Percentiles rank a stretch among this genome's conserved stretches.
These are phyloP conservation scores for Cryphonectria nitschkei DNA, from an alignment of 2,329 filamentous ascomycete species.

Conservation along the genomic window DNA sequence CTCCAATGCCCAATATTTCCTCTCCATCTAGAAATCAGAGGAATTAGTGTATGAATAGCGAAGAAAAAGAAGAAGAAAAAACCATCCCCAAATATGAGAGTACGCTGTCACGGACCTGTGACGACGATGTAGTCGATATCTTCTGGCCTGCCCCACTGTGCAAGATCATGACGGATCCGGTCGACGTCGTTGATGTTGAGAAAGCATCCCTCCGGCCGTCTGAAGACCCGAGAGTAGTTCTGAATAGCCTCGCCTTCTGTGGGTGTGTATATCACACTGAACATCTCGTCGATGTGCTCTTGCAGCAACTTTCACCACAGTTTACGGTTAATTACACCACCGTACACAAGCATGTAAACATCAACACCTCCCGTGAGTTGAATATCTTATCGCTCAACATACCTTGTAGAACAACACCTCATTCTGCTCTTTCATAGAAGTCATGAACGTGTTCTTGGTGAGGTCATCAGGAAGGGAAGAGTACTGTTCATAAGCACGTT, in stretches of 20 bases:
- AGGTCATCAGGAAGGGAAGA: constrained; percentile 63
- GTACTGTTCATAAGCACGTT: constrained; percentile 83
- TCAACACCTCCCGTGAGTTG: not conserved
- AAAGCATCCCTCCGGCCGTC: constrained; percentile 80
- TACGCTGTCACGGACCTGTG: constrained; percentile 58
- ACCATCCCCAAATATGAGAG: not conserved
- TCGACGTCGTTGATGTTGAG: constrained; percentile 73
- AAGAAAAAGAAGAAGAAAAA: too few species aligned
- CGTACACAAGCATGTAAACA: not conserved
- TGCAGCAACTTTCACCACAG: constrained; percentile 62
- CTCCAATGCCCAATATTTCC: constrained; percentile 84
- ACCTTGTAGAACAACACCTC: constrained; percentile 80
- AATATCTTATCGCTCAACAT: constrained; percentile 28
- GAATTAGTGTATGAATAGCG: not conserved
- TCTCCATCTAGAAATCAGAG: constrained; percentile 52
- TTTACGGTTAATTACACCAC: not conserved
- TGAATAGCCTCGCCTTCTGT: constrained; percentile 89
- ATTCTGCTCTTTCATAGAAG: constrained; percentile 84
- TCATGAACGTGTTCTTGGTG: constrained; percentile 87
- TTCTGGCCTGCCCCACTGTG: constrained; percentile 69
- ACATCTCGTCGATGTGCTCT: constrained; percentile 84
- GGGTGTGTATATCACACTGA: constrained; percentile 87
- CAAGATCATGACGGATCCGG: constrained; percentile 66
- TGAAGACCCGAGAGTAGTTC: constrained; percentile 78
- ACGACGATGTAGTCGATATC: constrained; percentile 90